phyloP scores from a whole-genome alignment of 2,329 filamentous ascomycete genomes.

The Aspergillus ochraceoroseus region DNA sequence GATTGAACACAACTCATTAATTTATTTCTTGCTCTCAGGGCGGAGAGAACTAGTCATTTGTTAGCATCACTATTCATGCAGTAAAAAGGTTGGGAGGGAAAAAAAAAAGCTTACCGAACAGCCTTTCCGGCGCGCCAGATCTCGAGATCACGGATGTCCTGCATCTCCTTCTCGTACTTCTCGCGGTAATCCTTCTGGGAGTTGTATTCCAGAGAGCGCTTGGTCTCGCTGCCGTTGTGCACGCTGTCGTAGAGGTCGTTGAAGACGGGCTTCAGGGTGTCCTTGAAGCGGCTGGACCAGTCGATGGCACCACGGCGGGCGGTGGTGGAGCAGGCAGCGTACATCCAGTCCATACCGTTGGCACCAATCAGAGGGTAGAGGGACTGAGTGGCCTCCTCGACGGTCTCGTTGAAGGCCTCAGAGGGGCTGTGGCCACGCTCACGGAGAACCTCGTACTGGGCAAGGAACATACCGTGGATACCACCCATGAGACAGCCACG shows the following conservation, averaged over 20 bases:
- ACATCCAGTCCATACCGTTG: slow-evolving; percentile 99
- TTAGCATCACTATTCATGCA: slow-evolving; percentile 6
- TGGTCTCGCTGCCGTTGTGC: slow-evolving; percentile 84
- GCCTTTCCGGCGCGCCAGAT: slow-evolving; percentile 99
- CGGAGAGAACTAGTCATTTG: slow-evolving; percentile 62
- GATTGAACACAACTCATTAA: slow-evolving; percentile 25
- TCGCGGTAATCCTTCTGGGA: slow-evolving; percentile 90
- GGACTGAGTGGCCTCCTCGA: slow-evolving; percentile 97
- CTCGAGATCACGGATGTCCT: slow-evolving; percentile 96
- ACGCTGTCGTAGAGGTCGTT: slow-evolving; percentile 94
- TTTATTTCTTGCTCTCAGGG: slow-evolving; percentile 79
- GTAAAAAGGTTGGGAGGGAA: not conserved
- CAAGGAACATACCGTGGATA: slow-evolving; percentile 99
- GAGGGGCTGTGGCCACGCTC: slow-evolving; percentile 96
- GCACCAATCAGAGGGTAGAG: slow-evolving; percentile 95
- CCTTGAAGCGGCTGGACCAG: slow-evolving; percentile 97
- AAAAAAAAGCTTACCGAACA: slow-evolving; percentile 62
- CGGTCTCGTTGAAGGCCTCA: slow-evolving; percentile 99
- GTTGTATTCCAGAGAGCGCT: slow-evolving; percentile 97
- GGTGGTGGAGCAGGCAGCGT: slow-evolving; percentile 97
- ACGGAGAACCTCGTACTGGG: slow-evolving; percentile 99
- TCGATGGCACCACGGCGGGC: slow-evolving; percentile 97
- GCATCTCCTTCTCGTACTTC: slow-evolving; percentile 96
- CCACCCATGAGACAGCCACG: slow-evolving; percentile 99
- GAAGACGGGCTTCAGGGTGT: slow-evolving; percentile 97